Percentiles rank a stretch among this genome's conserved stretches.
Evolutionary conservation across 257 asterid species (phyloP).

Genomic region (Linderniella brevidens): DNA sequence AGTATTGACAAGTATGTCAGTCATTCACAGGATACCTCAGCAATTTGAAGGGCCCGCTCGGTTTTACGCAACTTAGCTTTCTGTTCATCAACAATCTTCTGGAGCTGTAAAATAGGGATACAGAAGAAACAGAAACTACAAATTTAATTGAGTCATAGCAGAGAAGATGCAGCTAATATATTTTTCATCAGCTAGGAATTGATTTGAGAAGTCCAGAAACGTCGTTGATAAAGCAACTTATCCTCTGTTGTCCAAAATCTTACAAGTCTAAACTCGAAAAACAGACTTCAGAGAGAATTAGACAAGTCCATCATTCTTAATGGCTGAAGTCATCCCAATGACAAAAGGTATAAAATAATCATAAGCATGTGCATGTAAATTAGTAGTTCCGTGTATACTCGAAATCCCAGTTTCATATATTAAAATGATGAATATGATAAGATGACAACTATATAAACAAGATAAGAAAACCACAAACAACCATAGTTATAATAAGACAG

Average conservation of each 20-base stretch:
- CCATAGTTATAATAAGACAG: neutral
- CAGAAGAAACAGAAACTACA: neutral
- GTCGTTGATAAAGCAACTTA: too few species aligned
- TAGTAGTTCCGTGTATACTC: too few species aligned
- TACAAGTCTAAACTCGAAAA: too few species aligned
- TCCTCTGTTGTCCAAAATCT: too few species aligned
- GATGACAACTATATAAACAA: neutral
- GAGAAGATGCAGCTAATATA: neutral
- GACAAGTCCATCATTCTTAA: too few species aligned
- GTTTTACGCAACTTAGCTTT: constrained; percentile 68
- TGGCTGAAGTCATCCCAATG: too few species aligned
- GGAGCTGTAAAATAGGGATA: constrained; percentile 34
- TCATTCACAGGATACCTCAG: constrained; percentile 43
- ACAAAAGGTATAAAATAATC: too few species aligned
- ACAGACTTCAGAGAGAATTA: too few species aligned
- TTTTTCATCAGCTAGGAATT: neutral
- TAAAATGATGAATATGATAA: neutral
- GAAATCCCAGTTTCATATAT: too few species aligned
- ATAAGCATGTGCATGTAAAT: too few species aligned
- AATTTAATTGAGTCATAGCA: neutral
- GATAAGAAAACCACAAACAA: neutral
- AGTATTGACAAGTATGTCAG: constrained; percentile 6
- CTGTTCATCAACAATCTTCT: constrained; percentile 43
- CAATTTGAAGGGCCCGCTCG: constrained; percentile 81
- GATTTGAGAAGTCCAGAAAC: too few species aligned